These are phyloP conservation scores for Karstenula rhodostoma DNA, from an alignment of 2,329 filamentous ascomycete genomes.

Conservation along the genomic window DNA sequence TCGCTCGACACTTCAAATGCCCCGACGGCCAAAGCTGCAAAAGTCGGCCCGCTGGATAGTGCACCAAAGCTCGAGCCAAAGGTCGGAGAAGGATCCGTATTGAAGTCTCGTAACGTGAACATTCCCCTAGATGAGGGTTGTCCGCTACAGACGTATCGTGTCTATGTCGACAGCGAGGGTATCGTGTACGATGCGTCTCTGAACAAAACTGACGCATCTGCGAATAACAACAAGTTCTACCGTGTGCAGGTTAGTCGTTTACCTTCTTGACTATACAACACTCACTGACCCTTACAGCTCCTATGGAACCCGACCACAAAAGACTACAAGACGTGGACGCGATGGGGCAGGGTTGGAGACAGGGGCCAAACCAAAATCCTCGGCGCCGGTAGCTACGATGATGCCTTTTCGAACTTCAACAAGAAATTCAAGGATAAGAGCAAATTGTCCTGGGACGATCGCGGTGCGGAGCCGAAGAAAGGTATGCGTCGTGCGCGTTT, in stretches of 20 bases:
- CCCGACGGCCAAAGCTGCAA: conserved; percentile 25
- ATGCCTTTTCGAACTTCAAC: conserved; percentile 57
- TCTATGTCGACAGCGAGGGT: conserved; percentile 72
- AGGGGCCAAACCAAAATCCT: conserved; percentile 56
- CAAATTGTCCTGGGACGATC: conserved; percentile 60
- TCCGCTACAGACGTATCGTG: conserved; percentile 49
- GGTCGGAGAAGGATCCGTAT: conserved; percentile 54
- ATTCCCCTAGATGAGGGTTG: conserved; percentile 59
- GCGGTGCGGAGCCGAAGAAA: conserved; percentile 63
- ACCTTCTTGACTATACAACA: neutral
- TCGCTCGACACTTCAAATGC: conserved; percentile 28
- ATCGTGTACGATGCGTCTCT: conserved; percentile 81
- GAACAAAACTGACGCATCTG: conserved; percentile 75
- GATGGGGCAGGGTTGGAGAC: conserved; percentile 80
- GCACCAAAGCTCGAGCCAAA: conserved; percentile 42
- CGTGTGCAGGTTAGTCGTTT: conserved; percentile 66
- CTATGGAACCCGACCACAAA: conserved; percentile 33
- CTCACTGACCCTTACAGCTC: conserved; percentile 33
- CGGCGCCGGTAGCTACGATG: conserved; percentile 47
- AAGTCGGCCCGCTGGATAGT: conserved; percentile 22
- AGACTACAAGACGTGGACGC: conserved; percentile 71
- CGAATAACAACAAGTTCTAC: conserved; percentile 88
- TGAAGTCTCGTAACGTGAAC: conserved; percentile 51
- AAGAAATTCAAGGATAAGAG: conserved; percentile 67
- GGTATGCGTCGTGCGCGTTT: conserved; percentile 53